phyloP scores from a whole-genome alignment of 2,329 filamentous ascomycete genomes.

The Ophiostoma ulmi region DNA sequence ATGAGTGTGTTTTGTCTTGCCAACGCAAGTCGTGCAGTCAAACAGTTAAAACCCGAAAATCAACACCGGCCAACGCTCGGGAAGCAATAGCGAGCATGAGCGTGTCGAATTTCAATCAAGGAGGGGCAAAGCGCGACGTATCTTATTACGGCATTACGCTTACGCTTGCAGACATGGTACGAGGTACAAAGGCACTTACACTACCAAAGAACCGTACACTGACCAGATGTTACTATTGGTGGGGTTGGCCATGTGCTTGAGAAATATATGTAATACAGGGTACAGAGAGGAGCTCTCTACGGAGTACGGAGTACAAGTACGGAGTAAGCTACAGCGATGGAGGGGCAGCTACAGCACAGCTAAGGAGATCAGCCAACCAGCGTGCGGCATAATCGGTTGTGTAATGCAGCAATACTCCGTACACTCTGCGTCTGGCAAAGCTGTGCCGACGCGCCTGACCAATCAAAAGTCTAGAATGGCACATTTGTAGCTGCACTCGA shows the following conservation, averaged over 20 bases:
- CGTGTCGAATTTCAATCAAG: background rate
- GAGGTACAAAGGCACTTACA: background rate
- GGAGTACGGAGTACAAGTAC: background rate
- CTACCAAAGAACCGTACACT: too few species aligned
- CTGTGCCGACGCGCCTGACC: slow-evolving; percentile 4
- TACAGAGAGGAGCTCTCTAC: background rate
- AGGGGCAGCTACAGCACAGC: slow-evolving; percentile 2
- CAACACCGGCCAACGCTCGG: slow-evolving; percentile 1
- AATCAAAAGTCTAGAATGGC: background rate
- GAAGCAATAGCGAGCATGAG: background rate
- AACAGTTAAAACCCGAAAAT: background rate
- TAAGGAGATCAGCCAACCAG: slow-evolving; percentile 15
- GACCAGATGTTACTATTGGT: background rate
- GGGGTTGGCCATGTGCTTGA: slow-evolving; percentile 5
- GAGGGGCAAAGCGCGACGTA: background rate
- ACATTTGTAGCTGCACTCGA: background rate
- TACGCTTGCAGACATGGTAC: background rate
- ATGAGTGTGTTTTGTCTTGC: background rate
- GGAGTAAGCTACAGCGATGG: slow-evolving; percentile 1
- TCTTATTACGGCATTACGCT: too few species aligned
- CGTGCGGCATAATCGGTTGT: slow-evolving; percentile 16
- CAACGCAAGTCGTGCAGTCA: background rate
- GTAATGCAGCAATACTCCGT: background rate
- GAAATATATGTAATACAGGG: background rate
- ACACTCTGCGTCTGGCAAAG: background rate